These are phyloP conservation scores for Citrus reticulata DNA, from an alignment of 345 rosid genomes.

Conservation along the genomic window DNA sequence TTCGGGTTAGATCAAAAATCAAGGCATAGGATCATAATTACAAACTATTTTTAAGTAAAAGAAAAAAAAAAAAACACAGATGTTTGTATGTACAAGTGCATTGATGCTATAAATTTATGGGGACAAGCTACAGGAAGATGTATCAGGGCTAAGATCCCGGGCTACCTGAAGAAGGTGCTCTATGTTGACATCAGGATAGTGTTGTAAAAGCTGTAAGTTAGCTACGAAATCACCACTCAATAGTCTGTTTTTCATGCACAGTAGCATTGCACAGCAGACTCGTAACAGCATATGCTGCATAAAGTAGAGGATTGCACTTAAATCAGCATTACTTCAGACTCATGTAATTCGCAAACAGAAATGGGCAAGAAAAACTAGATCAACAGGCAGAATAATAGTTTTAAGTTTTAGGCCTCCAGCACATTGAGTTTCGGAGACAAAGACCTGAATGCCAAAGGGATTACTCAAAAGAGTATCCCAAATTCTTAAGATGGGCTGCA, in stretches of 20 bases:
- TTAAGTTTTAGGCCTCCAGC: neutral
- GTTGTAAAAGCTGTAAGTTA: conserved; percentile 62
- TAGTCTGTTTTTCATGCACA: conserved; percentile 51
- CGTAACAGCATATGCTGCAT: conserved; percentile 71
- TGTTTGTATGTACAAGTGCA: neutral
- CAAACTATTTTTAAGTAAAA: neutral
- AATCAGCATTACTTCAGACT: neutral
- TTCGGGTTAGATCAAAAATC: neutral
- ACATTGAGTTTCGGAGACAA: neutral
- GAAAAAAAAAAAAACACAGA: too few species aligned
- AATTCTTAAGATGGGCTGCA: conserved; percentile 58
- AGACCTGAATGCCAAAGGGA: conserved; percentile 60
- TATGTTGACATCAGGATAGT: conserved; percentile 50
- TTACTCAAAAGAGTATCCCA: conserved; percentile 76
- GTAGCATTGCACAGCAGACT: conserved; percentile 66
- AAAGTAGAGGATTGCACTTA: neutral
- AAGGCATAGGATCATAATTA: neutral
- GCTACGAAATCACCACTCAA: conserved; percentile 58
- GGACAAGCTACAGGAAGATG: conserved; percentile 37
- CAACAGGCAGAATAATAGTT: neutral
- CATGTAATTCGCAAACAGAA: neutral
- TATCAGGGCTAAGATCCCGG: conserved; percentile 47
- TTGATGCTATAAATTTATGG: conserved; percentile 11
- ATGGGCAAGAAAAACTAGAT: neutral
- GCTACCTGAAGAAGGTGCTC: conserved; percentile 60